Percentiles rank a stretch among this genome's conserved stretches.
phyloP scores from a whole-genome alignment of 2,329 filamentous ascomycete genomes.

The Fusarium protoensiforme region DNA sequence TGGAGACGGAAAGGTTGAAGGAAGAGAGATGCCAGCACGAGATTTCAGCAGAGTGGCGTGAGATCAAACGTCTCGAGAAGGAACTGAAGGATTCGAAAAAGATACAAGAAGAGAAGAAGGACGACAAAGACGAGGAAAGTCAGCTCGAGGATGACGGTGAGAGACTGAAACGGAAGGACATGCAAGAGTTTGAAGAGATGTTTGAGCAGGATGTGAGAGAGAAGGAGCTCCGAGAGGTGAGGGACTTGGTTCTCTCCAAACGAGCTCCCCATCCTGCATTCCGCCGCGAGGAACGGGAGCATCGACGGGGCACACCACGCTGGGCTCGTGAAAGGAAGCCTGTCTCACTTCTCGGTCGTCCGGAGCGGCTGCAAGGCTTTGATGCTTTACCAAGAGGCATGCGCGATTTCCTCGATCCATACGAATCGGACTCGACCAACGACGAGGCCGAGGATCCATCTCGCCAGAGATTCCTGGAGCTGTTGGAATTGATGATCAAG shows the following conservation, averaged over 20 bases:
- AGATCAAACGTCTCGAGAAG: not conserved
- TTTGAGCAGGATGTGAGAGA: not conserved
- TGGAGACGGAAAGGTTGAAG: not conserved
- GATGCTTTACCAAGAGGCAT: not conserved
- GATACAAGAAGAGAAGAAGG: not conserved
- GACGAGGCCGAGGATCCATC: not conserved
- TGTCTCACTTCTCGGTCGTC: not conserved
- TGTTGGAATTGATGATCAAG: not conserved
- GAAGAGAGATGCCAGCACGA: not conserved
- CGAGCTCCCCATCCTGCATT: not conserved
- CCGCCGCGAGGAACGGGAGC: not conserved
- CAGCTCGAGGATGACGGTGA: not conserved
- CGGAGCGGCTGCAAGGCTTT: not conserved
- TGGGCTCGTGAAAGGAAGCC: not conserved
- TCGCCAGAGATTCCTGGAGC: not conserved
- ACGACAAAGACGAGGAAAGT: not conserved
- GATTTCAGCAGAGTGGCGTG: not conserved
- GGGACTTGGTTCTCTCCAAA: not conserved
- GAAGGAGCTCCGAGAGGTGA: not conserved
- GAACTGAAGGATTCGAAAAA: not conserved
- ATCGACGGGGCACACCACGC: not conserved
- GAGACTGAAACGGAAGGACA: not conserved
- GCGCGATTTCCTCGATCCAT: not conserved
- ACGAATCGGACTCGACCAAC: not conserved
- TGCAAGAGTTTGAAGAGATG: not conserved